phyloP scores from a whole-genome alignment of 2,329 filamentous ascomycete species.

The Dactylellina sp. region DNA sequence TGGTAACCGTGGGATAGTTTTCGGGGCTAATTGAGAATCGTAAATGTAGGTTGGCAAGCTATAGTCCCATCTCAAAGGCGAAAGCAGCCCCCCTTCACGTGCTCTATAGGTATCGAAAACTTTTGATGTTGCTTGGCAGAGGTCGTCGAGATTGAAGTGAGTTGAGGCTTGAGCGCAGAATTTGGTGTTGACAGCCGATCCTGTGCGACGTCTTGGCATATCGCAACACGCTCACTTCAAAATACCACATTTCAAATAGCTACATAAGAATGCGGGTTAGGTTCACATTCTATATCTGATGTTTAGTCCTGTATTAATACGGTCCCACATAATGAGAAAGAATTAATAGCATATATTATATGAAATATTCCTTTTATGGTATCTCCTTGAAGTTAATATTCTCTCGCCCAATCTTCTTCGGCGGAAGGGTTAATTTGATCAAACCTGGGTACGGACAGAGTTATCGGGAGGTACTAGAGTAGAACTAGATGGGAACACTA shows the following conservation, averaged over 20 bases:
- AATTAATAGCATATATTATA: too few relatives aligned
- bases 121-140: constrained; percentile 17
- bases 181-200: constrained; percentile 35
- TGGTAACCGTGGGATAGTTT: background rate
- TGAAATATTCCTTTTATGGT: too few relatives aligned
- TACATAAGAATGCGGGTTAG: too few relatives aligned
- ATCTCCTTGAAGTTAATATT: too few relatives aligned
- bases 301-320: too few relatives aligned
- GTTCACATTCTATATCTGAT: too few relatives aligned
- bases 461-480: too few relatives aligned
- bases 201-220: constrained; percentile 50
- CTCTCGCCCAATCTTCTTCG: too few relatives aligned
- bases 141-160: constrained; percentile 24
- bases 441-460: too few relatives aligned
- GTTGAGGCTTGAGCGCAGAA: constrained; percentile 26
- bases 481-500: too few relatives aligned
- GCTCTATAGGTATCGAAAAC: background rate
- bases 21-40: constrained; percentile 10
- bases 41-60: background rate
- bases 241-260: constrained; percentile 1
- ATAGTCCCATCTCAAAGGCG: constrained; percentile 30
- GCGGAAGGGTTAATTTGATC: too few relatives aligned
- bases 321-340: too few relatives aligned
- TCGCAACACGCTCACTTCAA: constrained; percentile 3
- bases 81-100: constrained; percentile 11